phyloP scores from a whole-genome alignment of 208 protist species.

The Acanthamoeba divionensis region DNA sequence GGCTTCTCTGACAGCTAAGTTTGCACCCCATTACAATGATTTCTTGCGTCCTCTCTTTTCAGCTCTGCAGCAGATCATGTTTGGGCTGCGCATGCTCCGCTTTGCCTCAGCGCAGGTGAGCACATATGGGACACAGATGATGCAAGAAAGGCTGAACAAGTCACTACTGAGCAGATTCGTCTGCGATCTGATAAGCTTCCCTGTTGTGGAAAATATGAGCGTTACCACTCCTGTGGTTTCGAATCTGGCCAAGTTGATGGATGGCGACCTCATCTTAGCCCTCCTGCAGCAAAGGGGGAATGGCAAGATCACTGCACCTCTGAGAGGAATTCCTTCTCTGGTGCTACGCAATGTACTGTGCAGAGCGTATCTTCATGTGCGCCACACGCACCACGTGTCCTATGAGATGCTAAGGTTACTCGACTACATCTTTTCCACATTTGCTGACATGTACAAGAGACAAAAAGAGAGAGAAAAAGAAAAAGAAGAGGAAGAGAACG shows the following conservation, averaged over 20 bases:
- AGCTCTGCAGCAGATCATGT: constrained; percentile 27
- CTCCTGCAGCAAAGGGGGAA: not conserved
- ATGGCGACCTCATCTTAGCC: not conserved
- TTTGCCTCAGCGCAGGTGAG: not conserved
- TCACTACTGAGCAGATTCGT: not conserved
- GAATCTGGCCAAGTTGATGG: not conserved
- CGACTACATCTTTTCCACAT: constrained; percentile 28
- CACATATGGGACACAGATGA: no score
- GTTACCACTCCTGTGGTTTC: not conserved
- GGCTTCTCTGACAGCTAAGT: not conserved
- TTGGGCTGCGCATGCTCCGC: constrained; percentile 41
- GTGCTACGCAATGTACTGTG: constrained; percentile 30
- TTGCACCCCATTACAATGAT: constrained; percentile 38
- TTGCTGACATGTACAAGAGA: not conserved
- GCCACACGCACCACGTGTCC: not conserved
- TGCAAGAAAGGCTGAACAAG: not conserved
- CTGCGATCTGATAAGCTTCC: not conserved
- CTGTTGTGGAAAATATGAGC: not conserved
- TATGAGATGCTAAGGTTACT: not conserved
- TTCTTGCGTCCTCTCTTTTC: not conserved
- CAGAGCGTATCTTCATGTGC: constrained; percentile 30
- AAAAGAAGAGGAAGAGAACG: constrained; percentile 35
- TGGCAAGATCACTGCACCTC: not conserved
- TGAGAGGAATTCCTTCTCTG: constrained; percentile 24
- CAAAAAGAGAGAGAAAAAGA: constrained; percentile 3